Base-by-base conservation (phyloP, 352 stramenopile genomes). In the Globisporangium carolinianum region DNA sequence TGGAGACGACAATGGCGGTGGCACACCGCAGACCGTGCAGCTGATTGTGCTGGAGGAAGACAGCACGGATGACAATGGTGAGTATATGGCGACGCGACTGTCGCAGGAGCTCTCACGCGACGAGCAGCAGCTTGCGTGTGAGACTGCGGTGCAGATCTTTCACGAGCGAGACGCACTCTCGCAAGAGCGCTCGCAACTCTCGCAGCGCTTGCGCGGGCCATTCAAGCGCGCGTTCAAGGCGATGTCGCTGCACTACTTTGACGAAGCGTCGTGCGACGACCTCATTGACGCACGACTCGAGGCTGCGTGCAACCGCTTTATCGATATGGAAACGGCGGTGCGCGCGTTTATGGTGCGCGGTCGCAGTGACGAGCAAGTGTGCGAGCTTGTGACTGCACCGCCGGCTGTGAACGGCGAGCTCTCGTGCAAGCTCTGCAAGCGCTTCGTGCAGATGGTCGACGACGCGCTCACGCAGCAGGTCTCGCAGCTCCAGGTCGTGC, bases 381-480 rank as follows among this genome's bases (percentile, higher is more conserved):
- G 80, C 39, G 72, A 77, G 43, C 50, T 69, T 18, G 53, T 67
- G 7, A 56, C 36, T 5, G 15, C 41, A 15, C 8, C 42, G 42
- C 42, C 42, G n/a, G 24, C 68, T 46, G 67, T 75, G 14, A 60
- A 53, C 15, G 53, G 57, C 42, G 68, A 83, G 14, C 49, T 89
- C 35, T 82, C 76, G 48, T 91, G 82, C 57, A 83, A 84, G 58
- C 68, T 91, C 48, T 91, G 82, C 71, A 69, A 87, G 59, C 73
- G 77, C 46, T 89, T 92, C 52, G 75, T 92, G 58, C 59, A 87
- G 51, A 88, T 92, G 79, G 66, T 92, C 46, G 66, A 71, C 37
- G 57, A 85, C 47, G 79, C 79, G 35, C 61, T 92, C 35, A 58
- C 49, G 10, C 64, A 92, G 38, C 65, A 90, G 53, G 51, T 86